Conservation (phyloP, 768 basidiomycete genomes). For the Myochromella boudieri region DNA sequence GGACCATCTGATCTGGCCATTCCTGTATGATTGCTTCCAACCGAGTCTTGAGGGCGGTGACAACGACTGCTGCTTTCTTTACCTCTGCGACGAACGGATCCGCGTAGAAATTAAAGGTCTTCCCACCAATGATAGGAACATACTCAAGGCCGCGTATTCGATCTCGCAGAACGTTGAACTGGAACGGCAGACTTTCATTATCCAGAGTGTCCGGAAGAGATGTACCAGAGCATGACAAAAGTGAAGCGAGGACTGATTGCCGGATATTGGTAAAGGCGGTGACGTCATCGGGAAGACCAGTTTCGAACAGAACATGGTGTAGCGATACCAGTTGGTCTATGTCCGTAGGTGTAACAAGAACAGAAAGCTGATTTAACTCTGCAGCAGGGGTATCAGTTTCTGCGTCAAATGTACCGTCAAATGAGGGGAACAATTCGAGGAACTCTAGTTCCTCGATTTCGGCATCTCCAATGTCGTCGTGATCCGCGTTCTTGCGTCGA, state of each 20-base stretch:
- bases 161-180: constrained; percentile 48
- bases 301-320: constrained; percentile 45
- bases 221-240: constrained; percentile 28
- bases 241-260: constrained; percentile 28
- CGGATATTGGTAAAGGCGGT: constrained; percentile 33
- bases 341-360: constrained; percentile 33
- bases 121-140: constrained; percentile 13
- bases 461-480: constrained; percentile 61
- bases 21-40: constrained; percentile 62
- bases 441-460: constrained; percentile 87
- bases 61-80: constrained; percentile 53
- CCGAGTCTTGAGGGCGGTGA: constrained; percentile 51
- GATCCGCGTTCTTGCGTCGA: constrained; percentile 53
- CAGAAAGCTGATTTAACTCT: constrained; percentile 11
- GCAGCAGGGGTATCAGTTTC: constrained; percentile 13
- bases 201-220: constrained; percentile 49
- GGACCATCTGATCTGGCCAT: constrained; percentile 98
- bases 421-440: constrained; percentile 80
- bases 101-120: constrained; percentile 72
- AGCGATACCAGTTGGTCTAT: constrained; percentile 42
- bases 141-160: constrained; percentile 32
- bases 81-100: constrained; percentile 77
- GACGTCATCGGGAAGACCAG: background rate
- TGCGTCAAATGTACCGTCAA: constrained; percentile 57
- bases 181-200: constrained; percentile 46